Conservation (phyloP, 768 basidiomycete species). For the Pleurotus djamor region DNA sequence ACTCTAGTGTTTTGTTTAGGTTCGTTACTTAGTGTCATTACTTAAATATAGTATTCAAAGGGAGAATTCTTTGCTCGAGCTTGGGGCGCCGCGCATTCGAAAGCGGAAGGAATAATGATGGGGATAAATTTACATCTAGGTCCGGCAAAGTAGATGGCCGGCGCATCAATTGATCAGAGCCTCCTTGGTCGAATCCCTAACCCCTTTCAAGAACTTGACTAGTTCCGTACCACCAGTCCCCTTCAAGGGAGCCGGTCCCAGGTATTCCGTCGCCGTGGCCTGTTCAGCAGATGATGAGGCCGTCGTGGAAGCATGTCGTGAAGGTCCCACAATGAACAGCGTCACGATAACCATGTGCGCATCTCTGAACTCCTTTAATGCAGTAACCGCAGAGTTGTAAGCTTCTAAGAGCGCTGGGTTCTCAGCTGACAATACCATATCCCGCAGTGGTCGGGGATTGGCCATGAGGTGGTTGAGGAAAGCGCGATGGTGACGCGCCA, state of each 20-base stretch:
- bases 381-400: slow-evolving; percentile 62
- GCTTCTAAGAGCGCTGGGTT: slow-evolving; percentile 38
- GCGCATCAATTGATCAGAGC: slow-evolving; percentile 19
- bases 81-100: too few species aligned
- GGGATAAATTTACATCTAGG: too few species aligned
- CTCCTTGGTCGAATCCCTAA: slow-evolving; percentile 63
- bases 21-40: neutral
- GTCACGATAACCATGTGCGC: slow-evolving; percentile 75
- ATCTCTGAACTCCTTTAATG: slow-evolving; percentile 74
- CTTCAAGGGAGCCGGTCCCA: slow-evolving; percentile 30
- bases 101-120: too few species aligned
- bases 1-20: slow-evolving; percentile 4
- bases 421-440: slow-evolving; percentile 36
- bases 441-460: slow-evolving; percentile 60
- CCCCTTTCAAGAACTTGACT: slow-evolving; percentile 71
- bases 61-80: too few species aligned
- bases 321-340: slow-evolving; percentile 75
- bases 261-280: slow-evolving; percentile 16
- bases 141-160: too few species aligned
- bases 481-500: slow-evolving; percentile 80
- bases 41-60: too few species aligned
- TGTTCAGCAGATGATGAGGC: slow-evolving; percentile 11
- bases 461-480: slow-evolving; percentile 67
- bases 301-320: slow-evolving; percentile 30
- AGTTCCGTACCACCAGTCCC: slow-evolving; percentile 83